A percentile compares a stretch with the other conserved stretches of the same genome.
phyloP scores from a whole-genome alignment of 371 early-diverging fungal genomes.

The Chytridiales sp. region DNA sequence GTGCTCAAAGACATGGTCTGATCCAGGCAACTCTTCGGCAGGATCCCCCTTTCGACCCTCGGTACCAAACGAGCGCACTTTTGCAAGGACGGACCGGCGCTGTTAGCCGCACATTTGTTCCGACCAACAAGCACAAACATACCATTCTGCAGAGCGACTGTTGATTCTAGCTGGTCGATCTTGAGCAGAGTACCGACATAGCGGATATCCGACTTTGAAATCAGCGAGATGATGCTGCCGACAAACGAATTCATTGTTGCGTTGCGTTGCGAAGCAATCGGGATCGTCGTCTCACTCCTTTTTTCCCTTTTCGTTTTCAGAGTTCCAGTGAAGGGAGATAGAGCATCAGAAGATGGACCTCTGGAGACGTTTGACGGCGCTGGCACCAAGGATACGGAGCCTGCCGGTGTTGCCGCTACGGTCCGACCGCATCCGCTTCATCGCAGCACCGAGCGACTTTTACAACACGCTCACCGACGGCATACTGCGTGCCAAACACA shows the following conservation, averaged over 20 bases:
- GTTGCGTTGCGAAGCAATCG: too few relatives aligned
- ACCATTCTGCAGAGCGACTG: constrained; percentile 89
- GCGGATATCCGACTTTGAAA: constrained; percentile 87
- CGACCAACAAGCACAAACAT: constrained; percentile 13
- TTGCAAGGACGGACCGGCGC: background rate
- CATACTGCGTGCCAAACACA: constrained; percentile 61
- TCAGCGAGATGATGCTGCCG: constrained; percentile 77
- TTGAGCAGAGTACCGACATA: constrained; percentile 87
- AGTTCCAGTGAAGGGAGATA: too few relatives aligned
- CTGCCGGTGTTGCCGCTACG: too few relatives aligned
- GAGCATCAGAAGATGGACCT: too few relatives aligned
- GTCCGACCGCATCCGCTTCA: constrained; percentile 21
- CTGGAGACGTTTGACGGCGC: too few relatives aligned
- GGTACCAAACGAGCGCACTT: constrained; percentile 51
- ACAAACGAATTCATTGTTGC: constrained; percentile 32
- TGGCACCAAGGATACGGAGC: too few relatives aligned
- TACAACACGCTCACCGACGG: constrained; percentile 31
- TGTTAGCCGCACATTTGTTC: background rate
- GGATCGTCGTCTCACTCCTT: too few relatives aligned
- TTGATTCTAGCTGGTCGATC: constrained; percentile 84
- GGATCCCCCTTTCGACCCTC: constrained; percentile 59
- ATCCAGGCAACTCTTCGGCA: constrained; percentile 78
- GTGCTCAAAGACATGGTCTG: constrained; percentile 82
- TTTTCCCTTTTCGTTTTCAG: too few relatives aligned
- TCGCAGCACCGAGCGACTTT: constrained; percentile 39